Conservation (phyloP, 495 filamentous ascomycete species). For the Darksidea phi region DNA sequence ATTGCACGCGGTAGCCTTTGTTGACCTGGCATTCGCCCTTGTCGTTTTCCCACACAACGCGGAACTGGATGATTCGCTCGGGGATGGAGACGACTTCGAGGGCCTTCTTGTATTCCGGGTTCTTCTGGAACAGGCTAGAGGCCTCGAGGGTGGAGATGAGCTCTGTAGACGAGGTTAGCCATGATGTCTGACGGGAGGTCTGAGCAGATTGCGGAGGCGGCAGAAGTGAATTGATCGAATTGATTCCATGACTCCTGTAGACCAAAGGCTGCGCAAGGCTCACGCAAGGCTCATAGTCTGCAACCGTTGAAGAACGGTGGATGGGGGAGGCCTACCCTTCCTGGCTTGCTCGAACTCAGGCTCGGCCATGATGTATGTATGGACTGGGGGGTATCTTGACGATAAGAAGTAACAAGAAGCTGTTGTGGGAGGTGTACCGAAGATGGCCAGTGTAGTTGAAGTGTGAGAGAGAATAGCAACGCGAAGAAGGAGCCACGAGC, state of each 20-base stretch:
- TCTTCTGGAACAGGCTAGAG: slow-evolving; percentile 86
- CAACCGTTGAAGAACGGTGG: not conserved
- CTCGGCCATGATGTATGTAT: slow-evolving; percentile 51
- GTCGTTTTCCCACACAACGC: slow-evolving; percentile 95
- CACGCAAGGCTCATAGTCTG: not conserved
- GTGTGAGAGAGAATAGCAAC: not conserved
- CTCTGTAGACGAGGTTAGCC: slow-evolving; percentile 55
- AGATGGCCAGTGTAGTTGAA: no score
- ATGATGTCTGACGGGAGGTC: not conserved
- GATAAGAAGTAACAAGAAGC: not conserved
- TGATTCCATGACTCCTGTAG: not conserved
- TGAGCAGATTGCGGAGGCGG: not conserved
- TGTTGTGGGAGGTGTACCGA: not conserved
- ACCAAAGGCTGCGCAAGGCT: not conserved
- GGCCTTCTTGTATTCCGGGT: slow-evolving; percentile 90
- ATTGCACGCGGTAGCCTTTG: slow-evolving; percentile 95
- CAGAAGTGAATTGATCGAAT: not conserved
- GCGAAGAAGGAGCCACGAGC: slow-evolving; percentile 1
- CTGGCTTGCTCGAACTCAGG: slow-evolving; percentile 99
- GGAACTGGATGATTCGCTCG: slow-evolving; percentile 96
- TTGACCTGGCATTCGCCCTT: slow-evolving; percentile 86
- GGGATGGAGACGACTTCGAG: slow-evolving; percentile 86
- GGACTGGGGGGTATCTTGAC: slow-evolving; percentile 1
- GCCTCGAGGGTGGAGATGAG: slow-evolving; percentile 90
- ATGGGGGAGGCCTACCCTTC: slow-evolving; percentile 64